Percentiles rank a stretch among this genome's conserved stretches.
Conservation (phyloP, 2,329 filamentous ascomycete species). For the Nannizzia gypsea region DNA sequence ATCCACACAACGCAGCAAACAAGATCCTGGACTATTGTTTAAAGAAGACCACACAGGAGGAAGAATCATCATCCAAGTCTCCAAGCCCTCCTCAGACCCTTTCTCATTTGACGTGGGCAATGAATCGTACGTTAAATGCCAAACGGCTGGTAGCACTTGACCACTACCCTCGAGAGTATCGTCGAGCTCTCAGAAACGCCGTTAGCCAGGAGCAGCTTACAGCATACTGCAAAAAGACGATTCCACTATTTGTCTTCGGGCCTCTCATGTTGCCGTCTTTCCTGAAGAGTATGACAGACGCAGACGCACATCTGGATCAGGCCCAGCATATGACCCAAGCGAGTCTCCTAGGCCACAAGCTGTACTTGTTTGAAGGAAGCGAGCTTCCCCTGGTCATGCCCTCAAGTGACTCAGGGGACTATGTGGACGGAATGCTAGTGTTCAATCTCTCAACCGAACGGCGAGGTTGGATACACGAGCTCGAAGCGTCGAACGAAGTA, state of each 20-base stretch:
- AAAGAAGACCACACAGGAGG: neutral
- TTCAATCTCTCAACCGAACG: conserved; percentile 19
- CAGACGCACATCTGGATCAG: conserved; percentile 15
- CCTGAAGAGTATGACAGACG: conserved; percentile 20
- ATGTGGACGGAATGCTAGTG: conserved; percentile 21
- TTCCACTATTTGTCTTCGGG: conserved; percentile 22
- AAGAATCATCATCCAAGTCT: neutral
- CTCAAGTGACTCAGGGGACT: conserved; percentile 11
- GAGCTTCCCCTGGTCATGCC: conserved; percentile 18
- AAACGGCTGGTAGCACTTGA: neutral
- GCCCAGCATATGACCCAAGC: conserved; percentile 20
- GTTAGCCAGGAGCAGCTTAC: conserved; percentile 17
- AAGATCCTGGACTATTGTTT: neutral
- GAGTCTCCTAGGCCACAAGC: conserved; percentile 18
- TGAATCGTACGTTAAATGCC: neutral
- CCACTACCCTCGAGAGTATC: conserved; percentile 20
- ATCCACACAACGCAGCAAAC: neutral
- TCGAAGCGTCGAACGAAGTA: conserved; percentile 17
- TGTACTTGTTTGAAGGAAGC: conserved; percentile 15
- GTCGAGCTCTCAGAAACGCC: conserved; percentile 17
- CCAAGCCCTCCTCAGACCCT: neutral
- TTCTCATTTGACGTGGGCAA: neutral
- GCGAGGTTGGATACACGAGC: conserved; percentile 18
- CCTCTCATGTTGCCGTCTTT: conserved; percentile 23
- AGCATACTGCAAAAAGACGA: conserved; percentile 13